These are phyloP conservation scores for Mangifera indica DNA, from an alignment of 345 rosid genomes.

Conservation along the genomic window DNA sequence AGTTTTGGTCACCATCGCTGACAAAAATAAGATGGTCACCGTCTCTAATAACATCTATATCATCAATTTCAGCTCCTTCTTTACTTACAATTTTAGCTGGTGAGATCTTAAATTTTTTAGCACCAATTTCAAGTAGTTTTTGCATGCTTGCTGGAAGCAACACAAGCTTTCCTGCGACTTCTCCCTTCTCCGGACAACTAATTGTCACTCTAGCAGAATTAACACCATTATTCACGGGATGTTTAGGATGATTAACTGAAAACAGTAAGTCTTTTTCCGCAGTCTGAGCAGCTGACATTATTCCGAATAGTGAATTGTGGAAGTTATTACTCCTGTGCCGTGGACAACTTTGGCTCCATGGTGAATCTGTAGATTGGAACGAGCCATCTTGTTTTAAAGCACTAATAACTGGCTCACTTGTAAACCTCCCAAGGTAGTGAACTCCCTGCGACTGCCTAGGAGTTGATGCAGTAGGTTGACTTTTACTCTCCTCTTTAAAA, in stretches of 20 bases:
- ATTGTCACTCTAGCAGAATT: conserved; percentile 55
- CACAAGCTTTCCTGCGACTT: conserved; percentile 48
- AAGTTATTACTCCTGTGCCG: conserved; percentile 61
- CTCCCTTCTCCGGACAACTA: conserved; percentile 59
- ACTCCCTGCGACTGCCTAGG: conserved; percentile 47
- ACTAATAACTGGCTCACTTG: conserved; percentile 69
- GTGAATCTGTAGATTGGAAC: conserved; percentile 36
- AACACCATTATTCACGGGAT: conserved; percentile 6
- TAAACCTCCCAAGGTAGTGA: conserved; percentile 58
- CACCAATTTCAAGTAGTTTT: conserved; percentile 62
- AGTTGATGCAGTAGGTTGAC: conserved; percentile 34
- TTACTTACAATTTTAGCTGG: conserved; percentile 48
- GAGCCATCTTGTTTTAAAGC: conserved; percentile 33
- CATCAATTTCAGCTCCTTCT: conserved; percentile 68
- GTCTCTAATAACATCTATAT: conserved; percentile 69
- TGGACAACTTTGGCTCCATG: conserved; percentile 45
- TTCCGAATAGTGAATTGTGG: conserved; percentile 72
- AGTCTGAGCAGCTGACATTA: conserved; percentile 57
- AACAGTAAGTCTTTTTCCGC: conserved; percentile 37
- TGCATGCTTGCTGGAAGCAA: conserved; percentile 58
- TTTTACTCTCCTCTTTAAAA: conserved; percentile 25
- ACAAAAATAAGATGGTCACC: conserved; percentile 73
- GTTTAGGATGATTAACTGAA: conserved; percentile 22
- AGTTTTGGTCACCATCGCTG: conserved; percentile 18
- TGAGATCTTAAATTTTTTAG: conserved; percentile 51